These are phyloP conservation scores for Leishmania arabica DNA, from an alignment of 208 protist genomes.

Conservation along the genomic window DNA sequence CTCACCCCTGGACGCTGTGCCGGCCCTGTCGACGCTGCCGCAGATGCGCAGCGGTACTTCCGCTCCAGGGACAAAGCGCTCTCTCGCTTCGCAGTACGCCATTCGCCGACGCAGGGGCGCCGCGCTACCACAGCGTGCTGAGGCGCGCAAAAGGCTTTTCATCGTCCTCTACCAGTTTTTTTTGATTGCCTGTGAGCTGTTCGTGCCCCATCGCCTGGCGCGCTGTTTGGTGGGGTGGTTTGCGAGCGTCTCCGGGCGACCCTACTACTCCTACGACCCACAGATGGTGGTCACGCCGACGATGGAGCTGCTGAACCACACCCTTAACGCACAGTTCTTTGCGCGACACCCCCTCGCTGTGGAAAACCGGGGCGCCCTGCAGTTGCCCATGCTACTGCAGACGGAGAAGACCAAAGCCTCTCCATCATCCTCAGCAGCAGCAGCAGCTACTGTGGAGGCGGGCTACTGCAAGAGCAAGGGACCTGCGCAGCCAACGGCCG, in stretches of 20 bases:
- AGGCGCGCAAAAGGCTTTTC: constrained; percentile 7
- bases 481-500: neutral
- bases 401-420: neutral
- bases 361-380: constrained; percentile 29
- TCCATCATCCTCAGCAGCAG: neutral
- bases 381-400: constrained; percentile 26
- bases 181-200: constrained; percentile 39
- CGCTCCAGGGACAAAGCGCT: constrained; percentile 22
- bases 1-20: neutral
- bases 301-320: constrained; percentile 43
- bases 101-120: constrained; percentile 22
- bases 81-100: constrained; percentile 48
- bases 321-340: constrained; percentile 36
- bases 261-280: constrained; percentile 49
- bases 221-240: constrained; percentile 40
- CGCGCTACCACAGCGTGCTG: neutral
- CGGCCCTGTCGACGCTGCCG: neutral
- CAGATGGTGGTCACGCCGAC: constrained; percentile 29
- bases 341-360: constrained; percentile 27
- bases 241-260: constrained; percentile 24
- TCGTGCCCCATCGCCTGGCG: constrained; percentile 43
- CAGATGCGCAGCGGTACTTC: neutral
- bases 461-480: neutral
- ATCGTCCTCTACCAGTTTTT: constrained; percentile 40
- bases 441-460: neutral